Percentiles rank a stretch among this genome's conserved stretches.
phyloP scores from a whole-genome alignment of 108 stramenopile species.

The Skeletonema costatum region DNA sequence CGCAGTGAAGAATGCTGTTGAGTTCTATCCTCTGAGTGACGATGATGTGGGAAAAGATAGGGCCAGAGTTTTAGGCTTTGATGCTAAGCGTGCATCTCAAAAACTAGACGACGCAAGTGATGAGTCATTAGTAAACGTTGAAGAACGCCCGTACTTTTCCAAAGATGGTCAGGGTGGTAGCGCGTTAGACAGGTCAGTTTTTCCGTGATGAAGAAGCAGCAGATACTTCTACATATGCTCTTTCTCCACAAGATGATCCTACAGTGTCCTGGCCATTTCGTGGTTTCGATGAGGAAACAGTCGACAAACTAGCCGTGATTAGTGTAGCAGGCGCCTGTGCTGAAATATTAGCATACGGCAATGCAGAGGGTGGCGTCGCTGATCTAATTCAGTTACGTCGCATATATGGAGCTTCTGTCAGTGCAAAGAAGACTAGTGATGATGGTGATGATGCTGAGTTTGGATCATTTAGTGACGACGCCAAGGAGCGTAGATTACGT shows the following conservation, averaged over 20 bases:
- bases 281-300: conserved; percentile 75
- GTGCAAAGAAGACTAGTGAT: background rate
- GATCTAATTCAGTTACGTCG: conserved; percentile 71
- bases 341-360: conserved; percentile 82
- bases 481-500: conserved; percentile 33
- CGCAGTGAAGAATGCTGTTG: conserved; percentile 88
- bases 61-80: conserved; percentile 74
- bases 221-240: conserved; percentile 54
- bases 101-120: conserved; percentile 8
- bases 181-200: conserved; percentile 63
- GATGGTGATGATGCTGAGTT: background rate
- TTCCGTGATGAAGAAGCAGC: conserved; percentile 64
- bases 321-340: conserved; percentile 86
- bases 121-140: background rate
- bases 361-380: conserved; percentile 74
- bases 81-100: conserved; percentile 26
- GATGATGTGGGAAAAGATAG: conserved; percentile 52
- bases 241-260: conserved; percentile 63
- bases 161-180: conserved; percentile 63
- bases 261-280: conserved; percentile 79
- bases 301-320: conserved; percentile 76
- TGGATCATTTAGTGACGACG: conserved; percentile 41
- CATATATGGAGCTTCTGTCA: conserved; percentile 47
- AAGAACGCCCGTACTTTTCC: conserved; percentile 71
- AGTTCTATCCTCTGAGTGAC: conserved; percentile 84